phyloP scores from a whole-genome alignment of 352 stramenopile species.

The Phytophthora chlamydospora region DNA sequence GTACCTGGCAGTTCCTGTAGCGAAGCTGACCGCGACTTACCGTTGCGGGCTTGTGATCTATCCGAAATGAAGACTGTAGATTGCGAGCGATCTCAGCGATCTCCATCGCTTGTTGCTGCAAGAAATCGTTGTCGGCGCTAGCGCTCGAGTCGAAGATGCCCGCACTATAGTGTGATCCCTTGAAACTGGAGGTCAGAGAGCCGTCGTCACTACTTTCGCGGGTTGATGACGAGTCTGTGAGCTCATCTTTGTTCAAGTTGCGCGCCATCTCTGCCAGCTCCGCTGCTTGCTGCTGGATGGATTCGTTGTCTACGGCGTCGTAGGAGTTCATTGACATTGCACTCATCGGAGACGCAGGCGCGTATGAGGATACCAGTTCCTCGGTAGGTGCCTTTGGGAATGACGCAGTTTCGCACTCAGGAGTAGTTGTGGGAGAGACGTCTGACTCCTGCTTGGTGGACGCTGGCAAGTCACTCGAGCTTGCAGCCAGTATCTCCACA shows the following conservation, averaged over 20 bases:
- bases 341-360: slow-evolving; percentile 14
- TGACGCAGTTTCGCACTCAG: not conserved
- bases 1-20: not conserved
- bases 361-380: slow-evolving; percentile 1
- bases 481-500: not conserved
- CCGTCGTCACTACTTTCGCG: slow-evolving; percentile 40
- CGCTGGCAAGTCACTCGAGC: not conserved
- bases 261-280: slow-evolving; percentile 48
- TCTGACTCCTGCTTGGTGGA: slow-evolving; percentile 4
- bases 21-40: slow-evolving; percentile 3
- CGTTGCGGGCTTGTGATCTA: slow-evolving; percentile 28
- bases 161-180: slow-evolving; percentile 24
- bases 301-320: slow-evolving; percentile 38
- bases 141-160: slow-evolving; percentile 23
- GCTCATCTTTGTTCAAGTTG: slow-evolving; percentile 42
- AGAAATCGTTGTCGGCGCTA: slow-evolving; percentile 43
- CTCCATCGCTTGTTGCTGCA: slow-evolving; percentile 70
- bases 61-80: slow-evolving; percentile 57
- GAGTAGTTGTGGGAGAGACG: not conserved
- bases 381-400: not conserved
- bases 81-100: slow-evolving; percentile 67
- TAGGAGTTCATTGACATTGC: slow-evolving; percentile 13
- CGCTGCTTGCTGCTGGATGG: slow-evolving; percentile 44
- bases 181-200: slow-evolving; percentile 35
- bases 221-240: slow-evolving; percentile 39